Evolutionary conservation across 108 stramenopile genomes (phyloP).

Genomic region (Cylindrotheca fusiformis): DNA sequence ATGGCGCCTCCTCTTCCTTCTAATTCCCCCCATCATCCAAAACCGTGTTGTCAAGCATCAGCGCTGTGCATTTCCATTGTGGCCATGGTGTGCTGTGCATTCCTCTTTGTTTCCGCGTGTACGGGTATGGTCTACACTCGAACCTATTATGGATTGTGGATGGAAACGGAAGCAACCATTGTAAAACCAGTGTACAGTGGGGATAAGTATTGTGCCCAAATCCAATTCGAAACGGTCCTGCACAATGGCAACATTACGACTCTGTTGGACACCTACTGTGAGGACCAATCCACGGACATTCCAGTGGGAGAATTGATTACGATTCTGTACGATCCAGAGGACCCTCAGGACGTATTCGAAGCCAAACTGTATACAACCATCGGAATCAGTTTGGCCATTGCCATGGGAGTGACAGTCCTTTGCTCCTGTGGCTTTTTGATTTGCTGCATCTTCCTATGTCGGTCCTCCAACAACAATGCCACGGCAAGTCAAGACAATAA

Average conservation of each 20-base stretch:
- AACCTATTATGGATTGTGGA: background rate
- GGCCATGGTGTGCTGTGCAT: background rate
- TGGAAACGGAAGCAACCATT: background rate
- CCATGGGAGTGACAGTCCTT: background rate
- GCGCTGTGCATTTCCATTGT: background rate
- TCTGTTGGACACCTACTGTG: background rate
- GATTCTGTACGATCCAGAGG: background rate
- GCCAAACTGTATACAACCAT: background rate
- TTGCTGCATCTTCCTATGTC: background rate
- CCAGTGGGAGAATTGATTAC: background rate
- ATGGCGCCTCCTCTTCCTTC: background rate
- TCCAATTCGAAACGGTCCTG: background rate
- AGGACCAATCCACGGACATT: background rate
- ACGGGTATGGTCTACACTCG: background rate
- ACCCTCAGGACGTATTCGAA: background rate
- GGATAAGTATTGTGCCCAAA: background rate
- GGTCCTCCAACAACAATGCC: background rate
- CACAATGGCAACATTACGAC: background rate
- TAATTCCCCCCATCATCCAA: background rate
- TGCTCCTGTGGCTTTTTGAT: background rate
- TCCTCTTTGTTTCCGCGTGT: background rate
- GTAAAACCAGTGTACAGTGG: background rate
- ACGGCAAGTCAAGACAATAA: background rate
- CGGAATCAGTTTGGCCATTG: background rate
- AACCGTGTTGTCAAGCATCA: background rate